phyloP scores from a whole-genome alignment of 1,284 basidiomycete species.

The Exobasidium cylindrosporum region DNA sequence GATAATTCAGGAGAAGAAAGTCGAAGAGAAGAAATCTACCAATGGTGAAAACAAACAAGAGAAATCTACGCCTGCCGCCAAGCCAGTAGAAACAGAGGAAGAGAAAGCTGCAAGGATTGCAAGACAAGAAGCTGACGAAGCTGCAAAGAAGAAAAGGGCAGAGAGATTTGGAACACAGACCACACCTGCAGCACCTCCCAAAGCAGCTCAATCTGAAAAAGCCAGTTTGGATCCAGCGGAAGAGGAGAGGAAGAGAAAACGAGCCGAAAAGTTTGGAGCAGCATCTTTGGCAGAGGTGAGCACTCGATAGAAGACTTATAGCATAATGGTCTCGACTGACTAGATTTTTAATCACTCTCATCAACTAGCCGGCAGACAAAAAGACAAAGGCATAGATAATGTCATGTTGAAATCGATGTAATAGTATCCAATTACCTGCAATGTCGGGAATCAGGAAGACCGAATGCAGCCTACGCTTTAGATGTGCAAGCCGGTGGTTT shows the following conservation, averaged over 20 bases:
- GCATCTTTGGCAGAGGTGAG: not conserved
- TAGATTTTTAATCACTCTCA: too few relatives aligned
- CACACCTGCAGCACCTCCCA: slow-evolving; percentile 8
- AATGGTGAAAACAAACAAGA: slow-evolving; percentile 19
- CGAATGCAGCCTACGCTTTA: too few relatives aligned
- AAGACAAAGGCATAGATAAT: not conserved
- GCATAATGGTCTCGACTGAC: too few relatives aligned
- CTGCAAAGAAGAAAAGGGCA: slow-evolving; percentile 30
- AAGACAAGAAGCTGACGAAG: slow-evolving; percentile 25
- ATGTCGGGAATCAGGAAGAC: too few relatives aligned
- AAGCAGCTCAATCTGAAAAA: not conserved
- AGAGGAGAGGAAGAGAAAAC: slow-evolving; percentile 36
- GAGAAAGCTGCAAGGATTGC: slow-evolving; percentile 21
- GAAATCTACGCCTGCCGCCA: not conserved
- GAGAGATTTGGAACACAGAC: slow-evolving; percentile 14
- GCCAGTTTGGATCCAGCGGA: slow-evolving; percentile 18
- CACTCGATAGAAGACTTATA: too few relatives aligned
- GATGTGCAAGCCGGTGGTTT: too few relatives aligned
- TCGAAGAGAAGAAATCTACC: slow-evolving; percentile 11
- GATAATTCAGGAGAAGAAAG: too few relatives aligned
- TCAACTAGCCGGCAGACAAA: slow-evolving; percentile 2
- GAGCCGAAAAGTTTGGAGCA: slow-evolving; percentile 23
- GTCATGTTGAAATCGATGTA: too few relatives aligned
- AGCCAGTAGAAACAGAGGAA: slow-evolving; percentile 17
- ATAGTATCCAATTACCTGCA: too few relatives aligned